A percentile compares a stretch with the other conserved stretches of the same genome.
phyloP scores from a whole-genome alignment of 1,139 yeast genomes.

The Blastobotrys serpentis region DNA sequence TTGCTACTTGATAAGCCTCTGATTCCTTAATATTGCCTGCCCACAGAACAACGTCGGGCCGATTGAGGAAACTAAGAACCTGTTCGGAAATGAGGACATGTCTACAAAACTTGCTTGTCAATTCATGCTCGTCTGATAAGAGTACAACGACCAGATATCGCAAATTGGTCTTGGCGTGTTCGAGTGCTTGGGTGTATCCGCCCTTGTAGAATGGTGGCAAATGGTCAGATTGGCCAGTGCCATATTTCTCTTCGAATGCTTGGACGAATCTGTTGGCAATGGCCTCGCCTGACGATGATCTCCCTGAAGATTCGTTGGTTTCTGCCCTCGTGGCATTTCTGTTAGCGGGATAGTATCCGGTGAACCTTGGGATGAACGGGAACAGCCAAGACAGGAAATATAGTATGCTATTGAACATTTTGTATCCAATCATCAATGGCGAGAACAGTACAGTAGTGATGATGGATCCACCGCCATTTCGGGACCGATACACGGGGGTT shows the following conservation, averaged over 20 bases:
- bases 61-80: conserved; percentile 52
- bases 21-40: conserved; percentile 80
- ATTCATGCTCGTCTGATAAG: conserved; percentile 72
- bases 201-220: conserved; percentile 55
- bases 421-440: conserved; percentile 38
- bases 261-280: conserved; percentile 43
- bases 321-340: conserved; percentile 28
- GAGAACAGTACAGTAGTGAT: conserved; percentile 34
- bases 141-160: conserved; percentile 72
- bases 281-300: conserved; percentile 29
- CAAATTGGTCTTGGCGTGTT: conserved; percentile 62
- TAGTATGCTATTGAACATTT: conserved; percentile 33
- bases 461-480: conserved; percentile 27
- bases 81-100: conserved; percentile 54
- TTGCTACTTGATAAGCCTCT: conserved; percentile 83
- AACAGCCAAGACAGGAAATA: conserved; percentile 36
- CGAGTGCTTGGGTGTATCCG: conserved; percentile 74
- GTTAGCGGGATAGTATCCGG: conserved; percentile 40
- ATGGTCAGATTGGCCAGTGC: conserved; percentile 18
- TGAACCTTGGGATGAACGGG: conserved; percentile 39
- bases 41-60: conserved; percentile 67
- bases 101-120: conserved; percentile 54
- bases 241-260: conserved; percentile 42
- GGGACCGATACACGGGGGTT: conserved; percentile 26
- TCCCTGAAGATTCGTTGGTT: not conserved